Conservation (phyloP, 805 yeast species). For the Nakazawaea ernobii region DNA sequence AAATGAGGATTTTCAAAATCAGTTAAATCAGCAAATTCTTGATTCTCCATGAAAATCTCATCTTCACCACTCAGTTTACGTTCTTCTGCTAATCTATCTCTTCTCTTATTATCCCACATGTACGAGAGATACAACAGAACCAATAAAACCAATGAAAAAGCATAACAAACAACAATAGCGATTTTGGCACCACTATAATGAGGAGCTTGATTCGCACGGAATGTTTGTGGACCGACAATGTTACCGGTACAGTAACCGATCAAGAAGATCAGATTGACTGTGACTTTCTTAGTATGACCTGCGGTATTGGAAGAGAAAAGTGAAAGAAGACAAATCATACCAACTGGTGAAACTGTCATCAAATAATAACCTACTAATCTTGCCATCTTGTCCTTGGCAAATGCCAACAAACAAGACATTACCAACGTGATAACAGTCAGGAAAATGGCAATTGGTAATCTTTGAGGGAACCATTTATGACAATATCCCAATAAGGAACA, state of each 20-base stretch:
- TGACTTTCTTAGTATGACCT: conserved; percentile 69
- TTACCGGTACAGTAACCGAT: conserved; percentile 66
- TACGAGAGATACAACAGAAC: conserved; percentile 22
- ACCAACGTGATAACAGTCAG: conserved; percentile 15
- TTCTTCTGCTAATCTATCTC: conserved; percentile 17
- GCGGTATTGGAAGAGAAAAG: conserved; percentile 41
- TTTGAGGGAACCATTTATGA: conserved; percentile 11
- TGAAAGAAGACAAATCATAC: conserved; percentile 22
- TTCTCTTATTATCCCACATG: conserved; percentile 15
- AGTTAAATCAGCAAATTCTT: conserved; percentile 28
- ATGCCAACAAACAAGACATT: conserved; percentile 22
- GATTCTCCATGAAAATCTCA: conserved; percentile 16
- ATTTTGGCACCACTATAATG: conserved; percentile 48
- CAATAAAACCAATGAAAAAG: conserved; percentile 24
- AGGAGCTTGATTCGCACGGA: conserved; percentile 54
- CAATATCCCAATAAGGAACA: conserved; percentile 16
- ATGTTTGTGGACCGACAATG: conserved; percentile 70
- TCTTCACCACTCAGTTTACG: conserved; percentile 19
- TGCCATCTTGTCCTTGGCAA: conserved; percentile 16
- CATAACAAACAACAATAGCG: conserved; percentile 31
- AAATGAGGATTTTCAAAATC: conserved; percentile 51
- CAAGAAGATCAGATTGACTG: conserved; percentile 51
- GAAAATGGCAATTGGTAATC: conserved; percentile 20
- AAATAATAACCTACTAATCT: conserved; percentile 31
- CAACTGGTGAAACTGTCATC: conserved; percentile 21